Evolutionary conservation across 352 stramenopile species (phyloP), one percentile per base, ranked within the genome.

Genomic region (Phytophthora boehmeriae): DNA sequence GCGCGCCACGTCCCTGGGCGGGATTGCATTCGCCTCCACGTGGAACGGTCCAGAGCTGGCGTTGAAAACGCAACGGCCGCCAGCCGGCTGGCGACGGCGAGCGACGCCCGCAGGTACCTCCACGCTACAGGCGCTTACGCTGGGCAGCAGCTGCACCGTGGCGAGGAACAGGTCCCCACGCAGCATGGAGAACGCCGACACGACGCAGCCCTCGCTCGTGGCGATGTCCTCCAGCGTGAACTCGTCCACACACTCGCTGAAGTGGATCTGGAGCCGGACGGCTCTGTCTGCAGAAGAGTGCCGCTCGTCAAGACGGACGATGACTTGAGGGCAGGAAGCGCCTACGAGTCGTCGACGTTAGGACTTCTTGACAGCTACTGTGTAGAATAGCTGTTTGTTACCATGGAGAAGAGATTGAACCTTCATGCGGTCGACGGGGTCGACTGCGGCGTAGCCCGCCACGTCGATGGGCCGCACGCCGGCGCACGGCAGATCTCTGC

Each of bases 391-490:
- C 1, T 23, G 39, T 8, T 23, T 2, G n/a, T 20, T 54, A 93
- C 83, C 80, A 74, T 68, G 54, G 16, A 93, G 71, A 16, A 88
- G 62, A 43, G 76, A 72, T 36, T 66, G 71, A 34, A 88, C 76
- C 63, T 91, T 91, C 83, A 91, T 93, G 53, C 71, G 62, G 46
- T 83, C 76, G 25, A 89, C 66, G 13, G 63, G 25, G 58, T 88
- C 62, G 11, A 39, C 16, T 8, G 65, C 73, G 0, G 68, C 80
- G 23, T 78, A 73, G 17, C 80, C 79, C 14, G 79, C 74, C 0
- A 92, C 76, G 20, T 78, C 67, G 23, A 83, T 58, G 1, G 83
- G 73, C 1, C 58, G 51, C 23, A 66, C 45, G 2, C 79, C 83
- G 2, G 84, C 65, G 42, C 78, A 88, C n/a, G 30, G 52, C 39